Evolutionary conservation across 1,139 yeast genomes (phyloP).

Genomic region (Geotrichum reessii): DNA sequence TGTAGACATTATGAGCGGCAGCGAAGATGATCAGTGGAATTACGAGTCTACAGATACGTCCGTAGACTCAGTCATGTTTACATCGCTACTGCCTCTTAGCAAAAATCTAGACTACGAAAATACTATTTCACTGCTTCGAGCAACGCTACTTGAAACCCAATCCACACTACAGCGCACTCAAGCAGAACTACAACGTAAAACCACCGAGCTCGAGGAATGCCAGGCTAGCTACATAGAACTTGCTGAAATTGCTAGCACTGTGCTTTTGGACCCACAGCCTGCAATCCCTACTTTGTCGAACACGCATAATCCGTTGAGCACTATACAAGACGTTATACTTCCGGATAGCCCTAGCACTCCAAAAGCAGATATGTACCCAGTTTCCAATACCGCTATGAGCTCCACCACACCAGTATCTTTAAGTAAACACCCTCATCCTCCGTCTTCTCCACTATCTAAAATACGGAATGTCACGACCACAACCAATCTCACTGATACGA

Average conservation of each 20-base stretch:
- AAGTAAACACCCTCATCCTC: background rate
- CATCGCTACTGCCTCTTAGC: background rate
- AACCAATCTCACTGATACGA: background rate
- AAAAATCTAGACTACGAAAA: conserved; percentile 25
- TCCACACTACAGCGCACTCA: conserved; percentile 18
- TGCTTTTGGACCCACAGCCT: background rate
- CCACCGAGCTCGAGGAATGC: conserved; percentile 15
- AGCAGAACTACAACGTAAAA: conserved; percentile 15
- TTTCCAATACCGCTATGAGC: background rate
- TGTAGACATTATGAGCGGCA: background rate
- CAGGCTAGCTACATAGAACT: conserved; percentile 7
- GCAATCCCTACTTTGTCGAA: background rate
- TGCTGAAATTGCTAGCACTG: conserved; percentile 8
- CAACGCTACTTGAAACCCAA: conserved; percentile 20
- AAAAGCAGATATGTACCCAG: background rate
- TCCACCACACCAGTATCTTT: background rate
- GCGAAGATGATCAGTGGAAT: background rate
- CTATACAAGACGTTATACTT: background rate
- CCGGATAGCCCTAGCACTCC: background rate
- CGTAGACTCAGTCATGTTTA: background rate
- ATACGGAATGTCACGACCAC: background rate
- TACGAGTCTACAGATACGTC: background rate
- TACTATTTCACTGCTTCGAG: conserved; percentile 25
- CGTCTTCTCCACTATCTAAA: background rate
- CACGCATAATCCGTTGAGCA: background rate